phyloP scores from a whole-genome alignment of 2,329 filamentous ascomycete genomes.

The Saccharata proteae region DNA sequence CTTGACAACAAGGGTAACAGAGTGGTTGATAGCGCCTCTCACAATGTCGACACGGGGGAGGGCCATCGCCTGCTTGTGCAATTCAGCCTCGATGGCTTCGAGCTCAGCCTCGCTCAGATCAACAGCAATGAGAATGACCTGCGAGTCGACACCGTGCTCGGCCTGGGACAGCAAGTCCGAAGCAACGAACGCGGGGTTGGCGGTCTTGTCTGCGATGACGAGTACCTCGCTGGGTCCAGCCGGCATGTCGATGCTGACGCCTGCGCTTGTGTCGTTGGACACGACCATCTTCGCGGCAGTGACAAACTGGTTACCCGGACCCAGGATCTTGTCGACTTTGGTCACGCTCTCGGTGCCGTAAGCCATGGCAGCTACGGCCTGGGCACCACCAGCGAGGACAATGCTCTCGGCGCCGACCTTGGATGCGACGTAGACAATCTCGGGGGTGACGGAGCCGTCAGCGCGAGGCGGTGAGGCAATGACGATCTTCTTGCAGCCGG shows the following conservation, averaged over 20 bases:
- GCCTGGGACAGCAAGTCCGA: slow-evolving; percentile 91
- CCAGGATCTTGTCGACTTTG: slow-evolving; percentile 98
- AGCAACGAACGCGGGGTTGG: slow-evolving; percentile 89
- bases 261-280: slow-evolving; percentile 90
- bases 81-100: slow-evolving; percentile 75
- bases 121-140: slow-evolving; percentile 83
- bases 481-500: slow-evolving; percentile 89
- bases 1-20: slow-evolving; percentile 66
- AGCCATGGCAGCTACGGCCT: slow-evolving; percentile 91
- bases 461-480: slow-evolving; percentile 80
- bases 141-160: slow-evolving; percentile 91
- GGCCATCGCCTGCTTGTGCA: slow-evolving; percentile 75
- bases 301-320: slow-evolving; percentile 95
- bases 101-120: slow-evolving; percentile 63
- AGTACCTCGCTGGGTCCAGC: slow-evolving; percentile 92
- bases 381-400: slow-evolving; percentile 86
- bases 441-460: slow-evolving; percentile 84
- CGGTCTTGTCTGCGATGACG: slow-evolving; percentile 79
- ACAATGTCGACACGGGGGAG: slow-evolving; percentile 90
- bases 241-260: slow-evolving; percentile 96
- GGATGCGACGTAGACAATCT: slow-evolving; percentile 95
- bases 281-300: slow-evolving; percentile 98
- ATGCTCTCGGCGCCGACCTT: slow-evolving; percentile 95
- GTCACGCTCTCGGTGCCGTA: slow-evolving; percentile 90
- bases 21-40: slow-evolving; percentile 78